These are phyloP conservation scores for Lachnellula suecica DNA, from an alignment of 2,329 filamentous ascomycete genomes.

Conservation along the genomic window DNA sequence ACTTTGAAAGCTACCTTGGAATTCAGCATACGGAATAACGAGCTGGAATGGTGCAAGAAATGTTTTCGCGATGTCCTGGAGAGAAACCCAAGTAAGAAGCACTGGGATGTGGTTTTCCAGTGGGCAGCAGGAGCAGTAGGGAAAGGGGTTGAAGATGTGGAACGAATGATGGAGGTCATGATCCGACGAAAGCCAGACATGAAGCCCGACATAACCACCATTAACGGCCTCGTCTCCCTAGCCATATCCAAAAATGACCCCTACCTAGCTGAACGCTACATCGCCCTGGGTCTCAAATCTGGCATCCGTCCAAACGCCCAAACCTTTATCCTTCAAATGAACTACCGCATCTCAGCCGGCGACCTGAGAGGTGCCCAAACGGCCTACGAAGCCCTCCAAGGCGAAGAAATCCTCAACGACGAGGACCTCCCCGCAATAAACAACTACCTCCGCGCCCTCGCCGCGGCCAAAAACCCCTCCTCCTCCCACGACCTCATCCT, in stretches of 20 bases:
- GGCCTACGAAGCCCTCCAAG: constrained; percentile 63
- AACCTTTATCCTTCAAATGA: constrained; percentile 74
- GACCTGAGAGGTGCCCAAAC: constrained; percentile 70
- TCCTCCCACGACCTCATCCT: constrained; percentile 72
- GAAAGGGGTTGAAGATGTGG: constrained; percentile 69
- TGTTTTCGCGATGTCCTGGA: constrained; percentile 51
- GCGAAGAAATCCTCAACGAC: constrained; percentile 51
- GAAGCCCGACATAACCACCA: constrained; percentile 65
- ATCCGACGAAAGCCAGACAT: constrained; percentile 46
- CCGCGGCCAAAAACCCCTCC: constrained; percentile 59
- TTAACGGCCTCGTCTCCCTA: constrained; percentile 74
- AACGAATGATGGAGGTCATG: constrained; percentile 71
- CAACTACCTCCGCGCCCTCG: constrained; percentile 69
- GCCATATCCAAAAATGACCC: constrained; percentile 70
- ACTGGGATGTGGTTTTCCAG: constrained; percentile 72
- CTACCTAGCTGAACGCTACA: constrained; percentile 71
- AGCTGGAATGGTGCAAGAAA: constrained; percentile 60
- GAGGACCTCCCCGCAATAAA: constrained; percentile 67
- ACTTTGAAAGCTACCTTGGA: constrained; percentile 56
- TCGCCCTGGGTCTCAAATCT: constrained; percentile 64
- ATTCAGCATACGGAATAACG: constrained; percentile 58
- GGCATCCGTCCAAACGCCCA: constrained; percentile 65
- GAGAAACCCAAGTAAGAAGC: constrained; percentile 47
- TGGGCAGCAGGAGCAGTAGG: constrained; percentile 71
- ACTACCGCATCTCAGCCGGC: constrained; percentile 70